Percentiles rank a stretch among this genome's conserved stretches.
phyloP scores from a whole-genome alignment of 1,284 basidiomycete genomes.

The Pisolithus thermaeus region DNA sequence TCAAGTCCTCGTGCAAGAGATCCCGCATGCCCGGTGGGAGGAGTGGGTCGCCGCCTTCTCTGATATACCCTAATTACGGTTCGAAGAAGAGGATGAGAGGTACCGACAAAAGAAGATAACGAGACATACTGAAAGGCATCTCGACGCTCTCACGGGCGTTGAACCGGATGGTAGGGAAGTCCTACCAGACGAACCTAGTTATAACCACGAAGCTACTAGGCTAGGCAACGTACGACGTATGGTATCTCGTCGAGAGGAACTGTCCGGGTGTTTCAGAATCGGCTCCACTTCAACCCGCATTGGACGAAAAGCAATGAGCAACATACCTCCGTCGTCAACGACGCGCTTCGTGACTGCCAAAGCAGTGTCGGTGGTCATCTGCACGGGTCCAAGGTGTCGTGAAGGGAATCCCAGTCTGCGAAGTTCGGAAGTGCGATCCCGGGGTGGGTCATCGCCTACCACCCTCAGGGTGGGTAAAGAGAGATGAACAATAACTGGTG shows the following conservation, averaged over 20 bases:
- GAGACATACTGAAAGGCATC: constrained; percentile 83
- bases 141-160: constrained; percentile 82
- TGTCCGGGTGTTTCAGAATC: neutral
- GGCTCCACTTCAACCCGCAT: neutral
- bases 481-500: neutral
- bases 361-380: constrained; percentile 99
- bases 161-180: constrained; percentile 84
- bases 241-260: constrained; percentile 56
- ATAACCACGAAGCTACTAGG: neutral
- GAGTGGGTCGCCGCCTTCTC: constrained; percentile 51
- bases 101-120: neutral
- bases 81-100: neutral
- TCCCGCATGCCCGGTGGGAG: constrained; percentile 87
- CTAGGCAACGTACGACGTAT: constrained; percentile 50
- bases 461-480: neutral
- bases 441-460: constrained; percentile 83
- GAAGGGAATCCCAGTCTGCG: constrained; percentile 82
- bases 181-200: constrained; percentile 36
- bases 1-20: constrained; percentile 77
- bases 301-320: constrained; percentile 1
- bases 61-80: constrained; percentile 53
- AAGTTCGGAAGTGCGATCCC: constrained; percentile 84
- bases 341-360: constrained; percentile 89
- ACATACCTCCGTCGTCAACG: constrained; percentile 69
- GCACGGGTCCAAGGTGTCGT: constrained; percentile 77